Evolutionary conservation across 208 protist species (phyloP).

Genomic region (Herpetomonas samuelpessoai): DNA sequence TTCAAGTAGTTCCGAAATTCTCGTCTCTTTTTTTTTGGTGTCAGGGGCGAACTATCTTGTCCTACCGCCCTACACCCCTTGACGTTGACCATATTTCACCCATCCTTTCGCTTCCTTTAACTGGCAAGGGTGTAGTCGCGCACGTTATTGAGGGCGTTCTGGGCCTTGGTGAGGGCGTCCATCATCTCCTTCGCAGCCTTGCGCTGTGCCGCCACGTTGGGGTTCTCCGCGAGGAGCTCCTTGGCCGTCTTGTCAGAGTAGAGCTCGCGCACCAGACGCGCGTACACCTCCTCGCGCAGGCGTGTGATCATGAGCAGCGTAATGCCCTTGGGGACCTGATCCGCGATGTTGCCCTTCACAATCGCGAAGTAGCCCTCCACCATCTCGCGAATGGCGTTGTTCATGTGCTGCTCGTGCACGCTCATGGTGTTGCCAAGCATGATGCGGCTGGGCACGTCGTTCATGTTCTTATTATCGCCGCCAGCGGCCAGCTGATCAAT

Average conservation of each 20-base stretch:
- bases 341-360: constrained; percentile 90
- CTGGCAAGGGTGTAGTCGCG: constrained; percentile 60
- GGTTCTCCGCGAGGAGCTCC: constrained; percentile 93
- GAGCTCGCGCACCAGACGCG: constrained; percentile 91
- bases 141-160: constrained; percentile 81
- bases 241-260: constrained; percentile 93
- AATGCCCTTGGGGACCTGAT: constrained; percentile 98
- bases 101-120: too few species aligned
- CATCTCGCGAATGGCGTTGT: constrained; percentile 86
- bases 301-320: constrained; percentile 98
- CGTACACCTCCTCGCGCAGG: constrained; percentile 91
- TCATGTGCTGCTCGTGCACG: constrained; percentile 70
- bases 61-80: too few species aligned
- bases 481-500: constrained; percentile 30
- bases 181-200: constrained; percentile 91
- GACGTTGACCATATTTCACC: too few species aligned
- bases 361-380: constrained; percentile 92
- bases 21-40: too few species aligned
- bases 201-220: constrained; percentile 82
- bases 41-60: too few species aligned
- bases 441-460: constrained; percentile 71
- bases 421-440: constrained; percentile 77
- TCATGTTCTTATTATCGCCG: constrained; percentile 44
- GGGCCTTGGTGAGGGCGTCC: constrained; percentile 80
- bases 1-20: too few species aligned